These are phyloP conservation scores for Xylariaceae sp. DNA, from an alignment of 2,329 filamentous ascomycete species.

Conservation along the genomic window DNA sequence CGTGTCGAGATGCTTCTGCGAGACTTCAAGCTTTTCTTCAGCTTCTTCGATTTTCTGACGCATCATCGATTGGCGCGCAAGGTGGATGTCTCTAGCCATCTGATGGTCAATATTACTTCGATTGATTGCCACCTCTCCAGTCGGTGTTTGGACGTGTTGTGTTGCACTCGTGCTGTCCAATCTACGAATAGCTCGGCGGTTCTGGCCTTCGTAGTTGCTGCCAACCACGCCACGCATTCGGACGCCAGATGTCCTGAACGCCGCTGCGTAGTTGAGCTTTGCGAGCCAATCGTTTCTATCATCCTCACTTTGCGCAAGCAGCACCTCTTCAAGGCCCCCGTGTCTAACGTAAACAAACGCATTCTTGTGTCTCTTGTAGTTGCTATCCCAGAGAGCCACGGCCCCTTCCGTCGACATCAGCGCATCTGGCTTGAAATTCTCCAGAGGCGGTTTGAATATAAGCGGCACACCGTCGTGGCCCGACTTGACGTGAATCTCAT, in stretches of 20 bases:
- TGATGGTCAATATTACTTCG: constrained; percentile 73
- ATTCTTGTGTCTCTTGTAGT: constrained; percentile 93
- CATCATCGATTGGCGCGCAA: constrained; percentile 78
- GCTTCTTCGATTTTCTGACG: constrained; percentile 76
- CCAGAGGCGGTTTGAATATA: constrained; percentile 83
- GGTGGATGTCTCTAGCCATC: constrained; percentile 80
- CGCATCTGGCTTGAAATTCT: constrained; percentile 89
- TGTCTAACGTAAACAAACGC: constrained; percentile 88
- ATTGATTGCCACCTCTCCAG: constrained; percentile 68
- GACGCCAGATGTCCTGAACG: constrained; percentile 87
- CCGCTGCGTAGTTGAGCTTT: constrained; percentile 92
- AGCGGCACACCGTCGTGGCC: constrained; percentile 72
- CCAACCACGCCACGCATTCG: constrained; percentile 84
- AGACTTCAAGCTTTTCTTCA: constrained; percentile 68
- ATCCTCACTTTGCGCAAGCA: constrained; percentile 82
- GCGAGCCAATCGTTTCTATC: constrained; percentile 97
- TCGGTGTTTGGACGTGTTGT: constrained; percentile 62
- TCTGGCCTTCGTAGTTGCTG: constrained; percentile 79
- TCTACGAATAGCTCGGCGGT: constrained; percentile 65
- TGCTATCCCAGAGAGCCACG: constrained; percentile 79
- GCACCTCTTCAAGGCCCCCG: constrained; percentile 80
- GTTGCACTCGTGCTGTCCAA: constrained; percentile 60
- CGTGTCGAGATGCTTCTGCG: constrained; percentile 74
- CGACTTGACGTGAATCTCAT: constrained; percentile 74
- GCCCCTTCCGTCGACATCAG: constrained; percentile 91